Conservation (phyloP, 257 asterid species). For the Perilla frutescens region DNA sequence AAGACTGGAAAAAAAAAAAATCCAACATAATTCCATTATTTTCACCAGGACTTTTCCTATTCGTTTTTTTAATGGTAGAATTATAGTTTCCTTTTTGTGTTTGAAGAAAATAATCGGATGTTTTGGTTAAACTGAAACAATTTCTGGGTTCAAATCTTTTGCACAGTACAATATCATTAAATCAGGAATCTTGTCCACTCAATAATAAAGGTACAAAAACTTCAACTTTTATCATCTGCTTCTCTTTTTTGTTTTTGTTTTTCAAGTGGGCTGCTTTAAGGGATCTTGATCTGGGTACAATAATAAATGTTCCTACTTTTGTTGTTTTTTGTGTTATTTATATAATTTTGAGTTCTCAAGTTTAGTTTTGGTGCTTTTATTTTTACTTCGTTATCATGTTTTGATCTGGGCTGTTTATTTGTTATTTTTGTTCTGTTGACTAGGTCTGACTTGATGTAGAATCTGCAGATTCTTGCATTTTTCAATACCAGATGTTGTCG, state of each 20-base stretch:
- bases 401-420: constrained; percentile 40
- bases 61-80: background rate
- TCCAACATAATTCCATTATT: constrained; percentile 11
- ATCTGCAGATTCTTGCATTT: background rate
- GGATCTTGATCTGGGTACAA: constrained; percentile 47
- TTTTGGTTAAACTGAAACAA: constrained; percentile 25
- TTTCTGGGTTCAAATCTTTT: constrained; percentile 41
- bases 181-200: constrained; percentile 26
- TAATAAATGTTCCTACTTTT: constrained; percentile 10
- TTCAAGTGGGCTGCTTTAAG: constrained; percentile 1
- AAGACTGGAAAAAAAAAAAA: background rate
- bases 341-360: constrained; percentile 7
- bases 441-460: constrained; percentile 37
- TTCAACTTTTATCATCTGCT: constrained; percentile 32
- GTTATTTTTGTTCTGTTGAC: constrained; percentile 37
- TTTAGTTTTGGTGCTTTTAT: constrained; percentile 4
- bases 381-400: background rate
- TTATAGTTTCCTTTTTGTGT: background rate
- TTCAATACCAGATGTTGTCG: constrained; percentile 7
- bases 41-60: background rate
- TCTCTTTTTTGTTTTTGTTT: background rate
- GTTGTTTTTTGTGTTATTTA: constrained; percentile 10
- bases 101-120: constrained; percentile 13
- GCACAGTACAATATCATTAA: constrained; percentile 36
- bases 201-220: constrained; percentile 37